Base-by-base conservation (phyloP, 768 basidiomycete genomes). In the Trametes cubensis region DNA sequence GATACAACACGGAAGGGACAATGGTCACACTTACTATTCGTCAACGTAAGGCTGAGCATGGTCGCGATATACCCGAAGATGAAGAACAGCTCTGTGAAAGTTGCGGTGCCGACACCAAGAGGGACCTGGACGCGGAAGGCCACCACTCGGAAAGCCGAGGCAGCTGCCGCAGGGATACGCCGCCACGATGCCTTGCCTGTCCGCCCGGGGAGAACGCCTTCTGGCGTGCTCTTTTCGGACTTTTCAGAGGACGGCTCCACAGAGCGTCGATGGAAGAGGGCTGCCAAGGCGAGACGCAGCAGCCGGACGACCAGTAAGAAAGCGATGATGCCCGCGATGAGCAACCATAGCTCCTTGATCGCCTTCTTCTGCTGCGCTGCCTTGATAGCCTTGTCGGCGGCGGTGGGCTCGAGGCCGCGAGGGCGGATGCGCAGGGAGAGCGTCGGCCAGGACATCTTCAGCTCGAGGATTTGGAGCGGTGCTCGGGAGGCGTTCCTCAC, bases 51-150 rank as follows among this genome's bases (percentile, higher is more conserved):
- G 0, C 72, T 65, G 42, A 85, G 69, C 62, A 82, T 77, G 21
- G 77, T 75, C 6, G 73, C 72, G 18, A 83, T 71, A 64, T 87
- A 87, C 3, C 67, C 72, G 34, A 76, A 58, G 44, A 81, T 79
- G 66, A 85, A 82, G 28, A 76, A 55, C 3, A 84, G 58, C 54
- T 86, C 84, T 1, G 76, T 73, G 17, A 83, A 55, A 51, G 78
- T 73, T 44, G 76, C 69, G 61, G 76, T 60, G n/a, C 62, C 66
- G 4, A 75, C 70, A 15, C 82, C 83, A 21, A 83, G 73, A 17
- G 80, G 75, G 39, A 85, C 61, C 4, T 77, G 79, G 68, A 74
- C 76, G 15, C 85, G 80, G 67, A 85, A 85, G 7, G 79, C 78
- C 20, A 80, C 58, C 21, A 84, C 79, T 21, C 79, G 78, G 70